Evolutionary conservation across 2,329 filamentous ascomycete genomes (phyloP), one percentile per base, ranked within the genome.

Genomic region (Diplocarpon mali): DNA sequence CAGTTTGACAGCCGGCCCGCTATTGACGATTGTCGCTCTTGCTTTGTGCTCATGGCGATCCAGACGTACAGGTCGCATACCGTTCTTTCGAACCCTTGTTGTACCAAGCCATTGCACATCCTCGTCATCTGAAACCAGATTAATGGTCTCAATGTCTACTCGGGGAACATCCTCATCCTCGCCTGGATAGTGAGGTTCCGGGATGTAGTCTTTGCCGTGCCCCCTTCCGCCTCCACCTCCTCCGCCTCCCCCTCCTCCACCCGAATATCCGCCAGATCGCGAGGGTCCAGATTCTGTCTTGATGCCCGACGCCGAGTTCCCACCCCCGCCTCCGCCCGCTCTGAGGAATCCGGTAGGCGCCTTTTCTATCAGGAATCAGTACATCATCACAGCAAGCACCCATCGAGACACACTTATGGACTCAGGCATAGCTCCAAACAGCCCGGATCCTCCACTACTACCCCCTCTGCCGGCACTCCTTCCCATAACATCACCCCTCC

Each of bases 401-500:
- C 9, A n/a, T 7, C n/a, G n/a, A 6, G 46, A 55, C 53, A 50
- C 50, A 57, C 59, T 49, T 40, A 48, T 42, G 15, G 46, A 50
- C 32, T 49, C 53, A 35, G 56, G 53, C 11, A 49, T 38, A 43
- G 45, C 43, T 3, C 50, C 51, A 50, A 58, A 60, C 14, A 50
- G 35, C 8, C 56, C 53, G 44, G 35, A 44, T 20, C 40, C 45
- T 35, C 45, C 40, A 24, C 20, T 24, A 24, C 20, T 7, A 24
- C 20, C 20, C 35, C 37, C 46, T 31, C 31, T 37, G 1, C 45
- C 40, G 29, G 17, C 20, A 8, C 52, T 42, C 34, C 51, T 50
- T 16, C 60, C 60, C 60, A 62, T 62, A 34, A 52, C 52, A 58
- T 61, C 59, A 20, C 60, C 60, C 50, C 59, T 53, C 12, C 58